Base-by-base conservation (phyloP, 2,329 filamentous ascomycete genomes). In the Cytospora paraplurivora region DNA sequence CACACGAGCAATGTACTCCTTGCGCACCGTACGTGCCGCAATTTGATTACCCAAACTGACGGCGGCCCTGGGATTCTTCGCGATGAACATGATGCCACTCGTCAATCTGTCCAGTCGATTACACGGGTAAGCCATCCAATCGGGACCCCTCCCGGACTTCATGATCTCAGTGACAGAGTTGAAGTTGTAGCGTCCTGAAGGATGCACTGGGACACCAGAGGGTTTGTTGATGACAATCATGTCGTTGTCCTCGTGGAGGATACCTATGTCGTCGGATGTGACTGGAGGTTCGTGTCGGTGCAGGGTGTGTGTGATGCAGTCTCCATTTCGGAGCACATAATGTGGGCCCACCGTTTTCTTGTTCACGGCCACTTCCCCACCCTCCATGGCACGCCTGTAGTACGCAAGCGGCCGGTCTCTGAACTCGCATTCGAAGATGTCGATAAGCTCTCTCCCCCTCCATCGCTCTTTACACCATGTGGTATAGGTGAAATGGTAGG, bases 181-280 rank as follows among this genome's bases (percentile, higher is more conserved):
- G 81, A 90, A 96, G 75, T 94, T 93, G 80, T 99, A 99, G 56
- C 95, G 88, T 7, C 95, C 95, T 0, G 95, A 94, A 7, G 95
- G 92, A 75, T 99, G 95, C 0, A 99, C 95, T 0, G 95, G 95
- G 49, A 99, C 88, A 7, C 95, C 95, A 0, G 94, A 90, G 0
- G 95, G 95, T 76, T 99, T 99, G 79, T 97, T 93, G 74, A 99
- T 96, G 66, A 98, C 93, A 64, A 99, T 90, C 81, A 99, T 89
- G 69, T 93, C 90, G 53, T 96, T 86, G 70, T 97, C 92, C 76
- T 99, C 95, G 76, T 97, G 90, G 47, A 99, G 87, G 53, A 97
- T 84, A 17, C 85, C 86, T 56, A 99, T 89, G 0, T 91, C 86
- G 50, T 91, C 85, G 17, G 87, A 88, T 1, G 92, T 93, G 37